Percentiles rank a stretch among this genome's conserved stretches.
Evolutionary conservation across 2,329 filamentous ascomycete genomes (phyloP).

Genomic region (Dactylonectria macrodidyma): DNA sequence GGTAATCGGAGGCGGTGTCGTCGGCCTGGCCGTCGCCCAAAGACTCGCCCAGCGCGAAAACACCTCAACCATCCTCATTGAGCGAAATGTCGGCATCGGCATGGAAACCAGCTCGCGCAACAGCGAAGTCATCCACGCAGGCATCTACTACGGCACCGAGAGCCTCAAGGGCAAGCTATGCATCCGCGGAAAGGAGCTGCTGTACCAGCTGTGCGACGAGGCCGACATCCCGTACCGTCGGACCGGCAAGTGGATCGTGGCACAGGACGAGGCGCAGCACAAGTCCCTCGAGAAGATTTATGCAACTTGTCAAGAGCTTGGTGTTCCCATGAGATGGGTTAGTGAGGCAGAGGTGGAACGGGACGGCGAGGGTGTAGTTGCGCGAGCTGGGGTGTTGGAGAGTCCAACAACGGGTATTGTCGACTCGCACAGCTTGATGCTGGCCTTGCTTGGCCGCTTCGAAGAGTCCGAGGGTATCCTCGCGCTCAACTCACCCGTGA

Average conservation of each 20-base stretch:
- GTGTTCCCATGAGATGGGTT: conserved; percentile 82
- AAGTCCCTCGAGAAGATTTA: conserved; percentile 70
- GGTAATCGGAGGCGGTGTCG: conserved; percentile 74
- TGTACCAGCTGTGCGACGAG: conserved; percentile 83
- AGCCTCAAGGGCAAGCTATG: conserved; percentile 90
- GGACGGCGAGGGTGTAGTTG: conserved; percentile 83
- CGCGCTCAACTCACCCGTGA: conserved; percentile 79
- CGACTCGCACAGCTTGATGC: conserved; percentile 89
- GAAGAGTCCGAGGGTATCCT: conserved; percentile 84
- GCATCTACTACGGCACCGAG: conserved; percentile 87
- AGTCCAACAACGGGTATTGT: conserved; percentile 91
- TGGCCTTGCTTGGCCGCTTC: conserved; percentile 81
- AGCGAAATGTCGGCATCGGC: conserved; percentile 82
- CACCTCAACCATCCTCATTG: conserved; percentile 82
- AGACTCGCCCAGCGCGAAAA: conserved; percentile 77
- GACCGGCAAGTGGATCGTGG: conserved; percentile 95
- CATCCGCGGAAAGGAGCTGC: conserved; percentile 79
- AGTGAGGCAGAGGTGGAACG: conserved; percentile 70
- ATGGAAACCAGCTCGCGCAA: conserved; percentile 93
- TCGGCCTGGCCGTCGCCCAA: conserved; percentile 86
- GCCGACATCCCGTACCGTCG: conserved; percentile 79
- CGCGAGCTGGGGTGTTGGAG: conserved; percentile 75
- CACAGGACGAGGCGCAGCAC: conserved; percentile 81
- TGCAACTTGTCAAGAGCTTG: conserved; percentile 57
- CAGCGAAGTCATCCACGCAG: conserved; percentile 96